These are phyloP conservation scores for Penicillium canariense DNA, from an alignment of 495 filamentous ascomycete species.

Conservation along the genomic window DNA sequence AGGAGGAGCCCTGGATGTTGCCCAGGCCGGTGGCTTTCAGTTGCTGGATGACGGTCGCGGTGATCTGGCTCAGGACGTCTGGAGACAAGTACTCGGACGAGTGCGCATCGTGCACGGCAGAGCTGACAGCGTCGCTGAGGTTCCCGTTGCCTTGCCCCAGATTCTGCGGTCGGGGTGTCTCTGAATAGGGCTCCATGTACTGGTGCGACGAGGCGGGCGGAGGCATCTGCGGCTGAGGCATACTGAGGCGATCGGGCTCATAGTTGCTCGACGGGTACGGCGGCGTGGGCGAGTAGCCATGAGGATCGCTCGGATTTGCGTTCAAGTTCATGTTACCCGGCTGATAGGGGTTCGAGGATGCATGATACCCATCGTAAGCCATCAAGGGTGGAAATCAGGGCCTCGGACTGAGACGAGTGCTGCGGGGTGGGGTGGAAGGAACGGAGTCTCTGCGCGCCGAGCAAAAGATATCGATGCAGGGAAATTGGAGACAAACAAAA, in stretches of 20 bases:
- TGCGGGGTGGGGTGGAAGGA: not conserved
- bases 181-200: slow-evolving; percentile 21
- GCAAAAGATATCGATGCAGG: not conserved
- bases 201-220: slow-evolving; percentile 22
- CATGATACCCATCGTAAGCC: slow-evolving; percentile 43
- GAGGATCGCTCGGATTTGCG: slow-evolving; percentile 16
- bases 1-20: slow-evolving; percentile 21
- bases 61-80: slow-evolving; percentile 51
- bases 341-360: slow-evolving; percentile 25
- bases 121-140: slow-evolving; percentile 51
- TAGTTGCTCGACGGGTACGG: slow-evolving; percentile 38
- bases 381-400: slow-evolving; percentile 19
- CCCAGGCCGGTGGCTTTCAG: slow-evolving; percentile 46
- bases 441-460: slow-evolving; percentile 3
- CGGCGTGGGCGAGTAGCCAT: slow-evolving; percentile 23
- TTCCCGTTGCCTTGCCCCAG: slow-evolving; percentile 15
- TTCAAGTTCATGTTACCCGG: slow-evolving; percentile 28
- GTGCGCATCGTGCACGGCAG: slow-evolving; percentile 40
- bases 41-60: slow-evolving; percentile 53
- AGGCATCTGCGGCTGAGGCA: slow-evolving; percentile 42
- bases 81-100: slow-evolving; percentile 43
- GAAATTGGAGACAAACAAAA: not conserved
- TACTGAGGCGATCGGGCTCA: slow-evolving; percentile 35
- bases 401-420: not conserved
- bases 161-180: slow-evolving; percentile 14